Conservation (phyloP, 805 yeast genomes). For the Saccharomycopsis babjevae region DNA sequence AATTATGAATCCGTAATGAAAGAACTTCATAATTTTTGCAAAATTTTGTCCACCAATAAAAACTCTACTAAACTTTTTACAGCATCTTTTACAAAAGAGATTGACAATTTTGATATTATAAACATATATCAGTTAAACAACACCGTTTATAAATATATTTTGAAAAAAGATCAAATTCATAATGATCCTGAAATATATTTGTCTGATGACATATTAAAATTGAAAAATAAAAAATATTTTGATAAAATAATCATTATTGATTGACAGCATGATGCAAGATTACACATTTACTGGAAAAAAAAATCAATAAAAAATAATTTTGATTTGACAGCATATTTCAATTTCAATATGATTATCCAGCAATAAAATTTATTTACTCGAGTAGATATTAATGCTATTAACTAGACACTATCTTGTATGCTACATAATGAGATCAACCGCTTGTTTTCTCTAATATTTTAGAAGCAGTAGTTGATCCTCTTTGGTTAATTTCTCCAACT, state of each 20-base stretch:
- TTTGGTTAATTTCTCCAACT: not conserved
- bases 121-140: not conserved
- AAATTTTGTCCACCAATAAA: not conserved
- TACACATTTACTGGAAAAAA: not conserved
- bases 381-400: no score
- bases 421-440: no score
- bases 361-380: not conserved
- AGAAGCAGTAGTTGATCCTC: constrained; percentile 9
- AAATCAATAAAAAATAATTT: not conserved
- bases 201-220: not conserved
- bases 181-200: not conserved
- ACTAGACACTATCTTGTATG: not conserved
- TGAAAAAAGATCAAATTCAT: not conserved
- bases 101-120: not conserved
- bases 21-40: not conserved
- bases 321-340: not conserved
- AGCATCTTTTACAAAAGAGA: not conserved
- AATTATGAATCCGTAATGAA: not conserved
- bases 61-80: not conserved
- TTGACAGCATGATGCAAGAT: not conserved
- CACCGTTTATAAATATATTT: not conserved
- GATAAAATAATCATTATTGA: not conserved
- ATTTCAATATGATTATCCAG: not conserved
- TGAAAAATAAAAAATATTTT: not conserved
- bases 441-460: not conserved